A percentile compares a stretch with the other conserved stretches of the same genome.
phyloP scores from a whole-genome alignment of 176 grass and related monocot genomes.

The Bolboschoenus planiculmis region DNA sequence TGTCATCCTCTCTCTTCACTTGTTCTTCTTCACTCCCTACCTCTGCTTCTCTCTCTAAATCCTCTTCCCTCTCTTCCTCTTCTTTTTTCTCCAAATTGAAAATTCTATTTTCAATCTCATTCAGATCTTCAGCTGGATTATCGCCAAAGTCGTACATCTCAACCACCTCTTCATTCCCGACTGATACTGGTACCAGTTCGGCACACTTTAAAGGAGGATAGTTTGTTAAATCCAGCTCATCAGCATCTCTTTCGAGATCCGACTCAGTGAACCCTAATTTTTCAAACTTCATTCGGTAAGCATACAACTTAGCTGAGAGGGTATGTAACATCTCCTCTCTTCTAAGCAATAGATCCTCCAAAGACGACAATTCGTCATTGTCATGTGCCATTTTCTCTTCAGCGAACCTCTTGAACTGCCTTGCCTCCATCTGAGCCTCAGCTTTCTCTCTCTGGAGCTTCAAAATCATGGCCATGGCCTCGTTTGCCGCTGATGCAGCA shows the following conservation, averaged over 20 bases:
- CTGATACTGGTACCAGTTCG: background rate
- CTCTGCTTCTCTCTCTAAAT: conserved; percentile 5
- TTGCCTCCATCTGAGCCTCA: conserved; percentile 88
- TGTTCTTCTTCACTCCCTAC: conserved; percentile 18
- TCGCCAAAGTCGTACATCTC: conserved; percentile 39
- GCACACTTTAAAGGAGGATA: conserved; percentile 26
- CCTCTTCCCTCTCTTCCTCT: conserved; percentile 18
- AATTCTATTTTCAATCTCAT: conserved; percentile 29
- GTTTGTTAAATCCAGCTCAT: conserved; percentile 11
- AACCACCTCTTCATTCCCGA: conserved; percentile 8
- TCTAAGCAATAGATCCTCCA: conserved; percentile 50
- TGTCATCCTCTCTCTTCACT: conserved; percentile 13
- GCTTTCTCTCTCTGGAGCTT: conserved; percentile 94
- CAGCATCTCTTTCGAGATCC: conserved; percentile 33
- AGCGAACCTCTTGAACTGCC: conserved; percentile 89
- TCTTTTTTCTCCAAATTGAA: conserved; percentile 21
- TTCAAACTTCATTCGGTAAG: conserved; percentile 40
- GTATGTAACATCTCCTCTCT: conserved; percentile 42
- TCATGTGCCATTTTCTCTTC: conserved; percentile 95
- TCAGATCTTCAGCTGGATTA: conserved; percentile 27
- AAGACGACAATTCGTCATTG: conserved; percentile 44
- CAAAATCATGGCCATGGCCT: conserved; percentile 98
- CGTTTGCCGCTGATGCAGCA: conserved; percentile 74
- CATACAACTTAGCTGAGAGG: conserved; percentile 38
- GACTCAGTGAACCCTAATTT: conserved; percentile 47